Percentiles rank a stretch among this genome's conserved stretches.
Evolutionary conservation across 805 yeast genomes (phyloP).

Genomic region (Candida multigemmis): DNA sequence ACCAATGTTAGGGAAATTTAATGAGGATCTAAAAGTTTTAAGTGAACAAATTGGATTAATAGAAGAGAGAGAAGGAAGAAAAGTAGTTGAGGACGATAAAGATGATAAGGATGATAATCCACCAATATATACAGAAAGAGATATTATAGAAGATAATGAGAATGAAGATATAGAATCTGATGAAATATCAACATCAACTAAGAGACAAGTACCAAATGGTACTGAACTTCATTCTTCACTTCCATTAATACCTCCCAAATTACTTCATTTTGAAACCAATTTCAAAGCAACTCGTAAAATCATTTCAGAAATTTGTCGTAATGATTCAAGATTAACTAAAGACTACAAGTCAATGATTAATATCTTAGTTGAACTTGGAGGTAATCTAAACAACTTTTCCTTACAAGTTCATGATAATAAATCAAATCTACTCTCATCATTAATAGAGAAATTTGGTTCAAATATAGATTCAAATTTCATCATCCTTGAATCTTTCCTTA

Average conservation of each 20-base stretch:
- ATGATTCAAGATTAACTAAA: slow-evolving; percentile 27
- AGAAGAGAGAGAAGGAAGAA: slow-evolving; percentile 18
- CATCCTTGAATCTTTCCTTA: slow-evolving; percentile 36
- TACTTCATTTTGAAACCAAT: slow-evolving; percentile 23
- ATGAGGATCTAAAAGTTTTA: slow-evolving; percentile 24
- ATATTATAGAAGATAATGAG: no score
- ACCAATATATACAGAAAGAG: slow-evolving; percentile 1
- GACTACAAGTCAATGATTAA: slow-evolving; percentile 29
- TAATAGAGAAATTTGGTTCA: slow-evolving; percentile 45
- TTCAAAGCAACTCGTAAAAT: slow-evolving; percentile 24
- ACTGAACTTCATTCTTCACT: slow-evolving; percentile 7
- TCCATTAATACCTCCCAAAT: slow-evolving; percentile 18
- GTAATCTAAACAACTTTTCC: slow-evolving; percentile 47
- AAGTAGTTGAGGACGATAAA: no score
- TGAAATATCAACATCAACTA: no score
- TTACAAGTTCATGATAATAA: slow-evolving; percentile 27
- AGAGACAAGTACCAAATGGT: no score
- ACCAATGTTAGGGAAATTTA: slow-evolving; percentile 20
- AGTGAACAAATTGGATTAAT: slow-evolving; percentile 22
- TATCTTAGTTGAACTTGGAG: slow-evolving; percentile 43
- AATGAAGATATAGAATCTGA: no score
- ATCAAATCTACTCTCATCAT: slow-evolving; percentile 12
- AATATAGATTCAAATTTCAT: slow-evolving; percentile 42
- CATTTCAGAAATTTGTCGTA: slow-evolving; percentile 24
- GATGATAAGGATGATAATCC: background rate